Percentiles rank a stretch among this genome's conserved stretches.
Evolutionary conservation across 2,329 filamentous ascomycete species (phyloP).

Genomic region (Hypoxylon sp.): DNA sequence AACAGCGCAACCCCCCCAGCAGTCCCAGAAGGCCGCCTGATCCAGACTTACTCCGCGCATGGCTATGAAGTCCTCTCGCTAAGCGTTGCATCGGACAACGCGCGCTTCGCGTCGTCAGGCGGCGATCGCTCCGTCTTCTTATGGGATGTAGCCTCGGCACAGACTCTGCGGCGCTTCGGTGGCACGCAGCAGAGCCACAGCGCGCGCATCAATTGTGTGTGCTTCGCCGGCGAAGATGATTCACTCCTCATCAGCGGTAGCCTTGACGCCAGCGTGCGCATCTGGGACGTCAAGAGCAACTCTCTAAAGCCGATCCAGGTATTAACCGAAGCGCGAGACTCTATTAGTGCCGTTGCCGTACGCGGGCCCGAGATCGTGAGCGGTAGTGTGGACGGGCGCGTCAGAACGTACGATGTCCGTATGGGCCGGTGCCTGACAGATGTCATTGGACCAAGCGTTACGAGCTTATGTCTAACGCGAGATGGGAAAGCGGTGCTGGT

Average conservation of each 20-base stretch:
- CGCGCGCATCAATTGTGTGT: slow-evolving; percentile 76
- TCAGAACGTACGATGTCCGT: slow-evolving; percentile 85
- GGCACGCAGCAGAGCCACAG: slow-evolving; percentile 73
- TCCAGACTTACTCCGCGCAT: slow-evolving; percentile 91
- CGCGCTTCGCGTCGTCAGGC: slow-evolving; percentile 86
- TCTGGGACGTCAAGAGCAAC: slow-evolving; percentile 77
- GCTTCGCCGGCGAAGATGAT: slow-evolving; percentile 74
- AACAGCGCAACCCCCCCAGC: slow-evolving; percentile 51
- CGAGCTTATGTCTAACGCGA: slow-evolving; percentile 76
- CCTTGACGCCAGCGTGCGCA: slow-evolving; percentile 79
- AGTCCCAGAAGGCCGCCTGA: slow-evolving; percentile 69
- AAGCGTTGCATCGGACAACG: slow-evolving; percentile 80
- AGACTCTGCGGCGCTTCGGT: slow-evolving; percentile 81
- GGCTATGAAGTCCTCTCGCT: slow-evolving; percentile 93
- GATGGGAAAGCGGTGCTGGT: slow-evolving; percentile 83
- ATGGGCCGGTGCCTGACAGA: slow-evolving; percentile 79
- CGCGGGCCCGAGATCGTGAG: slow-evolving; percentile 72
- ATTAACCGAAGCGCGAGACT: slow-evolving; percentile 79
- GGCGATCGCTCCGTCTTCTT: slow-evolving; percentile 93
- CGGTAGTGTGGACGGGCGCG: slow-evolving; percentile 86
- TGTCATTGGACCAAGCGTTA: slow-evolving; percentile 78
- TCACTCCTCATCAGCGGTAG: slow-evolving; percentile 78
- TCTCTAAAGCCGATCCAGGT: slow-evolving; percentile 76
- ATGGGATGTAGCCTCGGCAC: slow-evolving; percentile 90
- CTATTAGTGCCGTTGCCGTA: slow-evolving; percentile 66